Percentiles rank a stretch among this genome's conserved stretches.
Evolutionary conservation across 768 basidiomycete species (phyloP).

Genomic region (Termitomyces bulborhizus): DNA sequence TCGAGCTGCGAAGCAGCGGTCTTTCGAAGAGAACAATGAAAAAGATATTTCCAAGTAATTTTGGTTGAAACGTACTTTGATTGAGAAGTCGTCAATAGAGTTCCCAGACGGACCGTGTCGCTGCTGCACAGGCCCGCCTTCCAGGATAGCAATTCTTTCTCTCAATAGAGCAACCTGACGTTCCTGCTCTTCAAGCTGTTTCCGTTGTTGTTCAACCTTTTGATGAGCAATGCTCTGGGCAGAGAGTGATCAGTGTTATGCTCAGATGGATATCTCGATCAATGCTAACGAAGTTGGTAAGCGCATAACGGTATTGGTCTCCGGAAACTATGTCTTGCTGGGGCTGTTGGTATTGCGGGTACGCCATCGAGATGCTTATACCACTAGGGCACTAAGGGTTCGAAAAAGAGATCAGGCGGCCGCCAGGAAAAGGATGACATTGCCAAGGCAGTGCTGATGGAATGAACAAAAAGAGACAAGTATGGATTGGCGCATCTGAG

Average conservation of each 20-base stretch:
- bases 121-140: conserved; percentile 50
- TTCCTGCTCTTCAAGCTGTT: conserved; percentile 79
- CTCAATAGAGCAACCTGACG: conserved; percentile 71
- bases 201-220: conserved; percentile 78
- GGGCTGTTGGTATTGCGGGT: conserved; percentile 21
- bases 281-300: conserved; percentile 69
- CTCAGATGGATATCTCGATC: not conserved
- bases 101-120: conserved; percentile 43
- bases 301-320: conserved; percentile 77
- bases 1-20: conserved; percentile 80
- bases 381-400: too few species aligned
- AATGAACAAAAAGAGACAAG: too few species aligned
- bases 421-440: not conserved
- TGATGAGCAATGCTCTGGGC: conserved; percentile 77
- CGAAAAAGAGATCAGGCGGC: not conserved
- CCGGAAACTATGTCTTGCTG: conserved; percentile 39
- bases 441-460: not conserved
- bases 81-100: conserved; percentile 83
- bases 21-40: conserved; percentile 28
- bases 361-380: conserved; percentile 15
- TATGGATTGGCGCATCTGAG: too few species aligned
- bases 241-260: not conserved
- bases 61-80: conserved; percentile 48
- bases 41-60: not conserved
- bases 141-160: conserved; percentile 64